Base-by-base conservation (phyloP, 2,329 filamentous ascomycete genomes). In the Camptophora hylomeconis region DNA sequence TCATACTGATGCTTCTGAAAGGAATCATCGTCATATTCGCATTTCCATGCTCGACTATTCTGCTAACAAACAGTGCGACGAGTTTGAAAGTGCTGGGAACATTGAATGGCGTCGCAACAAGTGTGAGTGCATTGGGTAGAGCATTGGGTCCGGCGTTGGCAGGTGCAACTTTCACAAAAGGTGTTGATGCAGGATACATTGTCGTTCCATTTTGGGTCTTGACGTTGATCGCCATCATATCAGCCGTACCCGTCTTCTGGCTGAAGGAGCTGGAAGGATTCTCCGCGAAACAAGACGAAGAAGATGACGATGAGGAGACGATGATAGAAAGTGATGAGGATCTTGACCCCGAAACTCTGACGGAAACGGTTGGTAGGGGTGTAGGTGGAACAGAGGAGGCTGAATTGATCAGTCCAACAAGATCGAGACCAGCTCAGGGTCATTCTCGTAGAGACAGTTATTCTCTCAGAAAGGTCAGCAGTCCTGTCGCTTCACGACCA, bases 61-160 rank as follows among this genome's bases (percentile, higher is more conserved):
- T 95, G 26, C 67, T 95, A 20, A 94, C 86, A 16, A 94, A 94
- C 55, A 82, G 77, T 7, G 83, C 83, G 4, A 57, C 65, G 1
- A 84, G 77, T 31, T 59, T 93, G 10, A 62, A 68, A 23, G 70
- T 92, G 7, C 67, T 95, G 4, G 86, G 84, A 1, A 94, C 86
- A 0, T 58, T 95, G 31, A 95, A 95, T 47, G 89, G 87, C 3
- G 74, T 93, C 37, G 86, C 83, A 0, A 93, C 86, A 0, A 80
- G 77, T 32, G 72, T 86, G 18, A 78, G 75, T 39, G 84, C 81
- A 1, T 53, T 94, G 4, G 87, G 86, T 2, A 64, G 86, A 26
- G 86, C 83, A 1, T 46, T 68, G 1, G 89, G 89, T 0, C 87
- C 89, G 0, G 80, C 80, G 0, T 52, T 78, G 18, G 68, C 74